Evolutionary conservation across 768 basidiomycete genomes (phyloP).

Genomic region (Multifurca ochricompacta): DNA sequence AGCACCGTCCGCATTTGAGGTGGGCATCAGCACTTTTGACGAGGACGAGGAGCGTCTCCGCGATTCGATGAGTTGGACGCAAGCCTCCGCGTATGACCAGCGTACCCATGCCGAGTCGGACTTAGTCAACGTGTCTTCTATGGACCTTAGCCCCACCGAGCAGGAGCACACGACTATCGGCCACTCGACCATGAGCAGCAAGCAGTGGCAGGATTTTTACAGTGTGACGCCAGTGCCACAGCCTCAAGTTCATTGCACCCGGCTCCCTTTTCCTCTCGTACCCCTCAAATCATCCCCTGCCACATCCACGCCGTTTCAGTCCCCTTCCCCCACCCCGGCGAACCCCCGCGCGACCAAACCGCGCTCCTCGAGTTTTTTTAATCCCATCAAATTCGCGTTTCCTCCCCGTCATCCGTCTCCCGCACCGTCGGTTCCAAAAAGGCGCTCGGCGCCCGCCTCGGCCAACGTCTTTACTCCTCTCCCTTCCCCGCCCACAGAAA

Average conservation of each 20-base stretch:
- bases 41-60: constrained; percentile 17
- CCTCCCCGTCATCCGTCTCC: constrained; percentile 26
- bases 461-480: constrained; percentile 13
- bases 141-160: constrained; percentile 18
- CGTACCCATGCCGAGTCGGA: constrained; percentile 10
- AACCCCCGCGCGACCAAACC: constrained; percentile 27
- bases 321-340: constrained; percentile 15
- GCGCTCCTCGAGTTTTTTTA: constrained; percentile 28
- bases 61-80: constrained; percentile 22
- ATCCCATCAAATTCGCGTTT: constrained; percentile 29
- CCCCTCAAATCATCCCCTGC: constrained; percentile 23
- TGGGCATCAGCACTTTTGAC: constrained; percentile 20
- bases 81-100: constrained; percentile 13
- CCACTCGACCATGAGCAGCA: constrained; percentile 10
- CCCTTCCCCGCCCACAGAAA: constrained; percentile 10
- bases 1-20: constrained; percentile 18
- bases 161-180: constrained; percentile 14
- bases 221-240: not conserved
- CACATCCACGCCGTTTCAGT: constrained; percentile 25
- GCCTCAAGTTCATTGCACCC: constrained; percentile 4
- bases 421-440: constrained; percentile 10
- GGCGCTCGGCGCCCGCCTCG: constrained; percentile 21
- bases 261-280: constrained; percentile 18
- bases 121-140: constrained; percentile 13
- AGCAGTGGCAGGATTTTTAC: constrained; percentile 14